Conservation (phyloP, 2,329 filamentous ascomycete genomes). For the Pseudocercospora fijiensis region DNA sequence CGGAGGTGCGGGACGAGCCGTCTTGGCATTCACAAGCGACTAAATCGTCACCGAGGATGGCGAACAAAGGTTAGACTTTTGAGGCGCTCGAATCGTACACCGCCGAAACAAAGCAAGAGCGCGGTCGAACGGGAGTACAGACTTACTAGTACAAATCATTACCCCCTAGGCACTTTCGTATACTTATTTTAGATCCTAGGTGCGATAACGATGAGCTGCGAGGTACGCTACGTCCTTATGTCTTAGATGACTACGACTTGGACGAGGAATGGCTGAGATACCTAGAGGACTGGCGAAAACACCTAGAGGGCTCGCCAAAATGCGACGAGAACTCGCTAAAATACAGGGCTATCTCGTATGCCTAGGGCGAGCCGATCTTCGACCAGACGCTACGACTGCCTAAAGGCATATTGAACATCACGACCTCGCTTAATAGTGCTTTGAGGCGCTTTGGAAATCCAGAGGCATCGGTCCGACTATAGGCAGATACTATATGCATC, state of each 20-base stretch:
- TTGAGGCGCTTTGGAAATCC: background rate
- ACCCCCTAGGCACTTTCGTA: background rate
- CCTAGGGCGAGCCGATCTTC: background rate
- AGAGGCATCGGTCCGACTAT: background rate
- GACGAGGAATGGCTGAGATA: no score
- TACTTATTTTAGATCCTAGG: background rate
- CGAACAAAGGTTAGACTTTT: no score
- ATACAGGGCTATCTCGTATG: conserved; percentile 5
- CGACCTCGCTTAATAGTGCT: background rate
- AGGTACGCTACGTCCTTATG: background rate
- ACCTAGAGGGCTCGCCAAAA: no score
- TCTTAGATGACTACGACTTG: no score
- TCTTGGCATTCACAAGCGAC: no score
- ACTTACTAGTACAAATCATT: background rate
- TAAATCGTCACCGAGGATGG: no score
- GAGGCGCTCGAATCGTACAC: no score
- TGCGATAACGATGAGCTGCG: background rate
- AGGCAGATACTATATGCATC: conserved; percentile 12
- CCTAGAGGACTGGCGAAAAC: no score
- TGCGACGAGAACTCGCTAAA: no score
- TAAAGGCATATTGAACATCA: background rate
- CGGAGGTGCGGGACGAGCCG: no score
- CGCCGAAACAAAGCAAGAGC: no score
- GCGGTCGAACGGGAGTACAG: no score
- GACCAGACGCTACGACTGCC: background rate